Conservation (phyloP, 805 yeast genomes). For the Ogataea nitratoaversa region DNA sequence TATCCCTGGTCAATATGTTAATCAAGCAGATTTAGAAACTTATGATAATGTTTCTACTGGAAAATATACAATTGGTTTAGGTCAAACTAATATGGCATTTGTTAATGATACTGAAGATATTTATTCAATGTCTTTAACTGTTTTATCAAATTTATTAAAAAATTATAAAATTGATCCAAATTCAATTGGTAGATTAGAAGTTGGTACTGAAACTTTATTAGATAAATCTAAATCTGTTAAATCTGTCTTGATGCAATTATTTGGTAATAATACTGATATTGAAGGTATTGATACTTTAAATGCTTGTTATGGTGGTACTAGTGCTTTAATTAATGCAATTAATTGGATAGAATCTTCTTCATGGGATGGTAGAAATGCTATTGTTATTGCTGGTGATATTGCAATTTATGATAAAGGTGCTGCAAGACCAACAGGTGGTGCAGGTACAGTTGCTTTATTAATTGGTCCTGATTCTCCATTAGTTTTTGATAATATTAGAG, state of each 20-base stretch:
- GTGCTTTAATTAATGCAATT: slow-evolving; percentile 86
- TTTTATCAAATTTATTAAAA: slow-evolving; percentile 64
- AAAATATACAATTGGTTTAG: slow-evolving; percentile 96
- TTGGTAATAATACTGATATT: slow-evolving; percentile 81
- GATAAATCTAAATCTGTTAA: slow-evolving; percentile 97
- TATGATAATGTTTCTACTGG: slow-evolving; percentile 87
- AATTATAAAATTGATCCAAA: slow-evolving; percentile 80
- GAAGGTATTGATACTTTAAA: slow-evolving; percentile 96
- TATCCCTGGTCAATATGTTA: slow-evolving; percentile 79
- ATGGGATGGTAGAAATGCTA: slow-evolving; percentile 98
- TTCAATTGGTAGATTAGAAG: slow-evolving; percentile 90
- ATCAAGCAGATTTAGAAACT: slow-evolving; percentile 82
- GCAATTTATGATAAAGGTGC: slow-evolving; percentile 96
- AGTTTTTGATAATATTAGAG: slow-evolving; percentile 84
- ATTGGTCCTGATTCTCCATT: slow-evolving; percentile 98
- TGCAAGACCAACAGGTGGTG: slow-evolving; percentile 99
- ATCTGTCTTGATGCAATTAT: slow-evolving; percentile 90
- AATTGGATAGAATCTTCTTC: slow-evolving; percentile 95
- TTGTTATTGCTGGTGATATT: slow-evolving; percentile 96
- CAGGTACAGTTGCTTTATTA: slow-evolving; percentile 90
- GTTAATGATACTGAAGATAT: slow-evolving; percentile 97
- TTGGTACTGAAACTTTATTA: slow-evolving; percentile 94
- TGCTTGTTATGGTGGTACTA: slow-evolving; percentile 99
- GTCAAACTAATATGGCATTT: slow-evolving; percentile 97
- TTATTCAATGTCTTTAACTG: slow-evolving; percentile 93